Percentiles rank a stretch among this genome's conserved stretches.
These are phyloP conservation scores for Ammopiptanthus mongolicus DNA, from an alignment of 306 rosid genomes.

Conservation along the genomic window DNA sequence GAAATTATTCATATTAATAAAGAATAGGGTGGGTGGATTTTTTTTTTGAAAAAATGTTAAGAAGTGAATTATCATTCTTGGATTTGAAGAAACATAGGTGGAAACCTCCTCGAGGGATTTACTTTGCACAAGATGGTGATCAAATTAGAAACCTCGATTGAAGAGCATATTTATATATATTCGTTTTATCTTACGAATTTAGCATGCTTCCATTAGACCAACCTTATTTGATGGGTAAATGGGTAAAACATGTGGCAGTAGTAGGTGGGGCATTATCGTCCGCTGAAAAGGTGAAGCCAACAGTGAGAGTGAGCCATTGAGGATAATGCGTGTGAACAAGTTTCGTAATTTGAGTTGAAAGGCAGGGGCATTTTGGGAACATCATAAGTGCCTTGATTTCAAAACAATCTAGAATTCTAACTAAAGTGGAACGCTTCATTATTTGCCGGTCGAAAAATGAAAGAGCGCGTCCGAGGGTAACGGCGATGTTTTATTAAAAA, in stretches of 20 bases:
- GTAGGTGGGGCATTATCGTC: conserved; percentile 50
- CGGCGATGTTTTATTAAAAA: not conserved
- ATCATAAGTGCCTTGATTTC: not conserved
- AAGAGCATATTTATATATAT: too few relatives aligned
- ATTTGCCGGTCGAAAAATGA: not conserved
- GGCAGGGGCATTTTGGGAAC: conserved; percentile 19
- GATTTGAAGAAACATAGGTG: too few relatives aligned
- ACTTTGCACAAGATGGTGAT: too few relatives aligned
- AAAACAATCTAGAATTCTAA: not conserved
- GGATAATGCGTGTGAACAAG: conserved; percentile 18
- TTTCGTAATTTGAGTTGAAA: conserved; percentile 7
- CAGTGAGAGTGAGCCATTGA: too few relatives aligned
- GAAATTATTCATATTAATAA: not conserved
- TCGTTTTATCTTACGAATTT: too few relatives aligned
- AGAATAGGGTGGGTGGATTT: too few relatives aligned
- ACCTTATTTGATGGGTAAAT: too few relatives aligned
- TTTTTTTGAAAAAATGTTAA: too few relatives aligned
- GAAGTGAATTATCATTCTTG: too few relatives aligned
- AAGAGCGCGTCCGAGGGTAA: conserved; percentile 31
- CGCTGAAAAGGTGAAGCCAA: not conserved
- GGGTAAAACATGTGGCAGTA: conserved; percentile 14
- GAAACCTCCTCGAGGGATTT: too few relatives aligned
- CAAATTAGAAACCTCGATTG: too few relatives aligned
- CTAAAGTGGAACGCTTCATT: not conserved
- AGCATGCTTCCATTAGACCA: too few relatives aligned